Base-by-base conservation (phyloP, 176 grass and related monocot genomes). In the Juncus inflexus region DNA sequence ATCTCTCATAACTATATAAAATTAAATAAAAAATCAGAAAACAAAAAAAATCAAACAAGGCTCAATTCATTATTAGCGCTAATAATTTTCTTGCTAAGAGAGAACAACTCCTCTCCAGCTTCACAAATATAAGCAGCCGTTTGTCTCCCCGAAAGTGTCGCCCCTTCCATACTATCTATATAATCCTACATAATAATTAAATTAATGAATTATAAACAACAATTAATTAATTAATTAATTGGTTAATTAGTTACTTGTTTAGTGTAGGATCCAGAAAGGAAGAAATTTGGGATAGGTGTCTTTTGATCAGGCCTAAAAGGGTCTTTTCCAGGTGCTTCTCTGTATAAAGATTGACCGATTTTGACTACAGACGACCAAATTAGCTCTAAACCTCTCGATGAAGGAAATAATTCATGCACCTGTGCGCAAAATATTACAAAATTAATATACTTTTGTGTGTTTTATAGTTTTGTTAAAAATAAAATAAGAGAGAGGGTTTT, bases 131-230 rank as follows among this genome's bases (percentile, higher is more conserved):
- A 97, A n/a, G 84, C 87, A 0, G 87, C 77, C 0, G 92, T 83
- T 75, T 79, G 82, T 73, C 92, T 74, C 12, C 92, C 92, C 9
- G 92, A 97, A 28, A 97, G 87, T 65, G 92, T 97, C 35, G 92
- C 92, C 15, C 92, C 92, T 85, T 97, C 92, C 92, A 97, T 97
- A 71, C 92, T 97, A 82, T 97, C 92, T 37, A 97, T 97, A 40
- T 97, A 97, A 69, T 97, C 92, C 92, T 97, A 66, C n/a, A 77
- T 16, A 15, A 35, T 57, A 72, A 72, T 35, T 19, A 49, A 58
- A 5, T 45, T 14, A 41, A 40, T 28, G 1, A 9, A 12, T 65
- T 57, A 28, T 4, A 35, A 57, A 66, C 54, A 7, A 57, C 16
- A 39, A 65, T 6, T 65, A 65, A 42, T 9, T 35, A 28, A 43